These are phyloP conservation scores for Eucalyptus pumila DNA, from an alignment of 345 rosid genomes.

Conservation along the genomic window DNA sequence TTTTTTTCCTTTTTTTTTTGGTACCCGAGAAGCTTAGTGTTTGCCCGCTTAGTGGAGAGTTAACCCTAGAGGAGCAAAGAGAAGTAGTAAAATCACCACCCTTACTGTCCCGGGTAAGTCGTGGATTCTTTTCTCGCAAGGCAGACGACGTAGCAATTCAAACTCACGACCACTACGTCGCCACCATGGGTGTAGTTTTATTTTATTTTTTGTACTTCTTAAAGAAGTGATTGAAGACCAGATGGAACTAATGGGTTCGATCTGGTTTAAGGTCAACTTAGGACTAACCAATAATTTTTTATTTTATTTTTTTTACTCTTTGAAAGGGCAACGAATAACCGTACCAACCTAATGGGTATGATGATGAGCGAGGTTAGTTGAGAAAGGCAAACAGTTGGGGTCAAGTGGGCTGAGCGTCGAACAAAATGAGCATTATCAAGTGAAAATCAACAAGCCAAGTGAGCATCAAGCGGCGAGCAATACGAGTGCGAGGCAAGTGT, in stretches of 20 bases:
- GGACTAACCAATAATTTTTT: rapidly evolving
- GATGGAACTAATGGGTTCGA: rapidly evolving
- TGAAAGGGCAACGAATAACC: rapidly evolving
- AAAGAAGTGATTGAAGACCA: rapidly evolving
- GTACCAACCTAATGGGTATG: rapidly evolving
- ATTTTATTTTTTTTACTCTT: no score
- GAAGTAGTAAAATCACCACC: no score
- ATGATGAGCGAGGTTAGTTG: rapidly evolving
- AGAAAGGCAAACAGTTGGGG: rapidly evolving
- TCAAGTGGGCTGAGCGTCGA: rapidly evolving
- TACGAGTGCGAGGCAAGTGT: rapidly evolving
- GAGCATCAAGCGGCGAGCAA: rapidly evolving
- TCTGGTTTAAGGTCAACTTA: rapidly evolving
- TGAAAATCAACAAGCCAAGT: rapidly evolving
- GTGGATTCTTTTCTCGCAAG: no score
- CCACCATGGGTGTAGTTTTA: no score
- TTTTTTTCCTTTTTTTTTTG: no score
- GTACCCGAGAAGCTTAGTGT: no score
- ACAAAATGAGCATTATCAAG: rapidly evolving
- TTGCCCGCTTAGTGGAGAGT: no score
- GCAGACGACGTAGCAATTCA: no score
- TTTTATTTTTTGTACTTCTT: no score
- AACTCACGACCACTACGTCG: no score
- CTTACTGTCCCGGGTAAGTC: no score
- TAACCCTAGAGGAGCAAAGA: no score